phyloP scores from a whole-genome alignment of 306 rosid species.

The Myrica gale region DNA sequence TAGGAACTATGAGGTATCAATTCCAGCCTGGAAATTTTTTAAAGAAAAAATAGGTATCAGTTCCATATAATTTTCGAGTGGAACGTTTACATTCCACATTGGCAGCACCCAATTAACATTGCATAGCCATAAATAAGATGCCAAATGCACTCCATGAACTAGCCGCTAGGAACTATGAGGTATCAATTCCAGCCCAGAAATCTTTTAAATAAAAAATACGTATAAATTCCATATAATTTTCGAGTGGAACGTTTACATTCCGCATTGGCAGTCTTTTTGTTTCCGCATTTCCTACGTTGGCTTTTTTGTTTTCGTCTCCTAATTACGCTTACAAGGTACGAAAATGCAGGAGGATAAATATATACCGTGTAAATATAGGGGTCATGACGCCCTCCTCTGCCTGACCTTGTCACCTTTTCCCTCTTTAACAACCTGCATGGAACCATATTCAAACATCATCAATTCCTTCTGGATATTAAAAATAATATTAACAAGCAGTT shows the following conservation, averaged over 20 bases:
- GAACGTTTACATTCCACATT: background rate
- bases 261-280: background rate
- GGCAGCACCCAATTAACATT: background rate
- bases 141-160: no score
- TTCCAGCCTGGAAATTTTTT: no score
- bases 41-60: no score
- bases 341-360: conserved; percentile 12
- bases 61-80: background rate
- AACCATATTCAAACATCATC: background rate
- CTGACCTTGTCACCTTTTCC: conserved; percentile 60
- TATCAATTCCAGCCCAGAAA: background rate
- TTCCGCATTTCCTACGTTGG: background rate
- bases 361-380: conserved; percentile 60
- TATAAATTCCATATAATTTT: background rate
- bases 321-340: background rate
- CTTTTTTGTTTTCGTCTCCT: background rate
- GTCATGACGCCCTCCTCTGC: conserved; percentile 67
- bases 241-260: background rate
- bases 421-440: conserved; percentile 47
- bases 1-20: background rate
- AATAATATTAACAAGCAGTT: background rate
- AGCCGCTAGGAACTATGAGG: background rate
- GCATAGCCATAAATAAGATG: background rate
- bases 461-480: background rate
- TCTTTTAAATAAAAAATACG: no score